Conservation (phyloP, 179 eudicot genomes). For the Pouteria campechiana region DNA sequence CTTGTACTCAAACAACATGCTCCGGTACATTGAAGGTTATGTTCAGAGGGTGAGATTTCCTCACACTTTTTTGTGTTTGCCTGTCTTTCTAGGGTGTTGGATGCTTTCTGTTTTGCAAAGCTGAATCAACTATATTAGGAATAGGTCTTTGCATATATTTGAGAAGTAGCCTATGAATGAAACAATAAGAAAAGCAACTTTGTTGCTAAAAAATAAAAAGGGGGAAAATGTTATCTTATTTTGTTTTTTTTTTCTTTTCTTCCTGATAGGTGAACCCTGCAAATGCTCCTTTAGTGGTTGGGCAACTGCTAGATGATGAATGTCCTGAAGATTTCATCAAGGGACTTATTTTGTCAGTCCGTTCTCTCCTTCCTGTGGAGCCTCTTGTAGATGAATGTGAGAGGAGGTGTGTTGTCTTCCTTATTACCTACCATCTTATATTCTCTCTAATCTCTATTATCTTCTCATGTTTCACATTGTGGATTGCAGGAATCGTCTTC, state of each 20-base stretch:
- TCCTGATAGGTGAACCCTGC: conserved; percentile 69
- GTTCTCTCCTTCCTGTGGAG: conserved; percentile 91
- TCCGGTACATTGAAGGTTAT: conserved; percentile 92
- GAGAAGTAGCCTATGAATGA: too few species aligned
- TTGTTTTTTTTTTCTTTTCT: background rate
- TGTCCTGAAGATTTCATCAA: conserved; percentile 93
- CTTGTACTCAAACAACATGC: conserved; percentile 79
- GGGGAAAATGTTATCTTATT: too few species aligned
- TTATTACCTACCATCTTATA: background rate
- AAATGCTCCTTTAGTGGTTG: conserved; percentile 90
- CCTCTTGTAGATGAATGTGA: conserved; percentile 92
- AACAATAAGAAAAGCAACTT: too few species aligned
- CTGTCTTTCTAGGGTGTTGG: background rate
- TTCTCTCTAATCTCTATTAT: conserved; percentile 1
- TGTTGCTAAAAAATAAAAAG: conserved; percentile 12
- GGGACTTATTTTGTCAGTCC: conserved; percentile 82
- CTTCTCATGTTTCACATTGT: conserved; percentile 11
- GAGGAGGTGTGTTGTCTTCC: conserved; percentile 38
- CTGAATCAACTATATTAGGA: too few species aligned
- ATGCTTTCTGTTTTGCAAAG: background rate
- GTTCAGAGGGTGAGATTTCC: conserved; percentile 64
- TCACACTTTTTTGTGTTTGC: background rate
- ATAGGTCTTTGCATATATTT: too few species aligned
- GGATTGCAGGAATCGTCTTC: conserved; percentile 75
- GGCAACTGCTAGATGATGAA: conserved; percentile 91